Conservation (phyloP, 352 stramenopile species). For the Aphanomyces stellatus region DNA sequence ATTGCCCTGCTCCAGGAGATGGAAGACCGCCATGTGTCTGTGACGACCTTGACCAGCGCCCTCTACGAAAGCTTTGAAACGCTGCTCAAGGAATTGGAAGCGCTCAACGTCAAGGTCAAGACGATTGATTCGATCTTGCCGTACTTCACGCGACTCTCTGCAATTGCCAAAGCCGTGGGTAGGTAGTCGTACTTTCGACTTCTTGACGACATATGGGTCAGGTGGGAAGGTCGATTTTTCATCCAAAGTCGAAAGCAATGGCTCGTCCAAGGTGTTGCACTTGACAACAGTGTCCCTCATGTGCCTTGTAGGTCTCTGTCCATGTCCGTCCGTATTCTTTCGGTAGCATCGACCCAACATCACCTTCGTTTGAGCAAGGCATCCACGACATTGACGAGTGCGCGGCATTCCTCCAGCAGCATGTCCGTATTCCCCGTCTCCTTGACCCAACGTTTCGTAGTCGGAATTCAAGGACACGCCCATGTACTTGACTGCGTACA, state of each 20-base stretch:
- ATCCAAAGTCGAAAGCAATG: background rate
- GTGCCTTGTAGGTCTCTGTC: slow-evolving; percentile 32
- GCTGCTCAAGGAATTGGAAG: slow-evolving; percentile 47
- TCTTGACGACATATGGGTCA: slow-evolving; percentile 27
- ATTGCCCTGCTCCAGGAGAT: slow-evolving; percentile 67
- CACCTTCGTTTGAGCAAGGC: slow-evolving; percentile 40
- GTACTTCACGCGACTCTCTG: slow-evolving; percentile 59
- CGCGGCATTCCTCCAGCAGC: slow-evolving; percentile 49
- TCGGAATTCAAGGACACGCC: slow-evolving; percentile 54
- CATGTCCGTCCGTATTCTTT: slow-evolving; percentile 70
- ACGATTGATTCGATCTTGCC: slow-evolving; percentile 55
- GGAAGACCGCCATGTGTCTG: slow-evolving; percentile 69
- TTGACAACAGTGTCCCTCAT: background rate
- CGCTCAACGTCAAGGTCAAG: slow-evolving; percentile 49
- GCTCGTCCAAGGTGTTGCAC: background rate
- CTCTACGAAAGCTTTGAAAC: slow-evolving; percentile 74
- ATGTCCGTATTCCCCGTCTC: slow-evolving; percentile 34
- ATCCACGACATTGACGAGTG: slow-evolving; percentile 62
- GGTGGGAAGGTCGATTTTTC: slow-evolving; percentile 1
- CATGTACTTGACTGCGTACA: slow-evolving; percentile 70
- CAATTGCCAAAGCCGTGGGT: slow-evolving; percentile 11
- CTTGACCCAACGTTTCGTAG: slow-evolving; percentile 26
- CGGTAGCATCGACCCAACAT: slow-evolving; percentile 59
- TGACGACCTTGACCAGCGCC: slow-evolving; percentile 61
- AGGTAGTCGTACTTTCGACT: slow-evolving; percentile 60